phyloP scores from a whole-genome alignment of 331 rosid species.

The Prunus yedoensis region DNA sequence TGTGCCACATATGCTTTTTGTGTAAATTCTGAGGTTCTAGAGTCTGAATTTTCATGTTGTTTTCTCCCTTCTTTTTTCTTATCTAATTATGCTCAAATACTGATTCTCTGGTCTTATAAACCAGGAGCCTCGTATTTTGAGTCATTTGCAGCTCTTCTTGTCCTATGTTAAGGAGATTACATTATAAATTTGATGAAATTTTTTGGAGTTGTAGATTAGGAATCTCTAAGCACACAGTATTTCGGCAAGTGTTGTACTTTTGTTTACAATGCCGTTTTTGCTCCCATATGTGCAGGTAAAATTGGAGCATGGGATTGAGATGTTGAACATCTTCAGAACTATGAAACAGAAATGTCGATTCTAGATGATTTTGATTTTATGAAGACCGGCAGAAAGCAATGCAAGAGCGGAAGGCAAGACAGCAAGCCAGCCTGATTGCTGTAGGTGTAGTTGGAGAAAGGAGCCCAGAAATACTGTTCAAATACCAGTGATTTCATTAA shows the following conservation, averaged over 20 bases:
- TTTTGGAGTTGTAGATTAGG: not conserved
- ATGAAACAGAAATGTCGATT: constrained; percentile 70
- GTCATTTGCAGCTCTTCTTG: not conserved
- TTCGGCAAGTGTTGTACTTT: not conserved
- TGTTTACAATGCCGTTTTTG: constrained; percentile 21
- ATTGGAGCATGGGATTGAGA: constrained; percentile 73
- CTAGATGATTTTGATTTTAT: constrained; percentile 79
- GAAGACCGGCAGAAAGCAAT: constrained; percentile 83
- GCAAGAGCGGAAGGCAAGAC: constrained; percentile 78
- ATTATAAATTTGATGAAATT: not conserved
- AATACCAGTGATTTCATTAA: constrained; percentile 54
- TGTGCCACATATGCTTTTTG: not conserved
- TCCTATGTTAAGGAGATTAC: too few relatives aligned
- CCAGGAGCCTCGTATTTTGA: not conserved
- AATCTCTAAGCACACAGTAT: not conserved
- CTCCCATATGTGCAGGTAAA: constrained; percentile 52
- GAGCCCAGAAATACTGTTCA: constrained; percentile 52
- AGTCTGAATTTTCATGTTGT: not conserved
- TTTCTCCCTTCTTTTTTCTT: not conserved
- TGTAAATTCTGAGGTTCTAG: not conserved
- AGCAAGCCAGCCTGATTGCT: constrained; percentile 51
- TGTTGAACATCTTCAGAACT: constrained; percentile 66
- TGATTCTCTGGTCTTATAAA: not conserved
- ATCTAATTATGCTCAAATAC: not conserved
- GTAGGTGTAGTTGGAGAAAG: constrained; percentile 55